Evolutionary conservation across 2,329 filamentous ascomycete species (phyloP).

Genomic region (Aspergillus sp.): DNA sequence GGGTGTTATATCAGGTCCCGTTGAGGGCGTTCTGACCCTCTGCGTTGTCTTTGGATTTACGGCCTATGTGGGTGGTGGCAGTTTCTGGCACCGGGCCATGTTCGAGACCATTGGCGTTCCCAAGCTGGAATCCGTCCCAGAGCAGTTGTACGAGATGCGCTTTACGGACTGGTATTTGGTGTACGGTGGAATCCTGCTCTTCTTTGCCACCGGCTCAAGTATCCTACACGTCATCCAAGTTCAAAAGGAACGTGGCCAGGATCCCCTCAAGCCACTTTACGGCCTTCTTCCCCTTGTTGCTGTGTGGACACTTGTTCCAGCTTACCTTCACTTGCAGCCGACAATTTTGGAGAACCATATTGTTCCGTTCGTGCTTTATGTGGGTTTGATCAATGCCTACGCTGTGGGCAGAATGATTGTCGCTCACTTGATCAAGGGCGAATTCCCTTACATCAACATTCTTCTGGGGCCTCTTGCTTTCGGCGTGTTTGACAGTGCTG

Average conservation of each 20-base stretch:
- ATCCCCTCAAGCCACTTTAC: constrained; percentile 62
- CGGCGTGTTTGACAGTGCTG: constrained; percentile 75
- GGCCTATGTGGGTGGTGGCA: constrained; percentile 77
- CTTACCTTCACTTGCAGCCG: constrained; percentile 82
- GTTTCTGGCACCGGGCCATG: constrained; percentile 88
- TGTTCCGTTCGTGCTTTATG: constrained; percentile 84
- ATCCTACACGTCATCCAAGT: constrained; percentile 79
- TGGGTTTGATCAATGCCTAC: constrained; percentile 88
- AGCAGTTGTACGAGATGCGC: constrained; percentile 68
- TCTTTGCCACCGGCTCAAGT: constrained; percentile 72
- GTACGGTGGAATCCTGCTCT: constrained; percentile 74
- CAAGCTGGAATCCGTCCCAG: constrained; percentile 59
- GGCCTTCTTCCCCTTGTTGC: constrained; percentile 77
- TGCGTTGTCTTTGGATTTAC: constrained; percentile 78
- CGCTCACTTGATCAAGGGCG: constrained; percentile 80
- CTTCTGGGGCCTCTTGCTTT: constrained; percentile 71
- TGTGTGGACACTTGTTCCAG: constrained; percentile 70
- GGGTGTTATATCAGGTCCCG: constrained; percentile 86
- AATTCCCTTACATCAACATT: constrained; percentile 88
- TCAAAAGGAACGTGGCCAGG: constrained; percentile 67
- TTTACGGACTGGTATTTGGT: constrained; percentile 93
- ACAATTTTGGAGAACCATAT: constrained; percentile 76
- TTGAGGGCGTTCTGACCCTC: constrained; percentile 87
- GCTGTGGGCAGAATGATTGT: constrained; percentile 94
- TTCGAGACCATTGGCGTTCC: constrained; percentile 66